These are phyloP conservation scores for Coniferiporia weirii DNA, from an alignment of 1,284 basidiomycete genomes.

Conservation along the genomic window DNA sequence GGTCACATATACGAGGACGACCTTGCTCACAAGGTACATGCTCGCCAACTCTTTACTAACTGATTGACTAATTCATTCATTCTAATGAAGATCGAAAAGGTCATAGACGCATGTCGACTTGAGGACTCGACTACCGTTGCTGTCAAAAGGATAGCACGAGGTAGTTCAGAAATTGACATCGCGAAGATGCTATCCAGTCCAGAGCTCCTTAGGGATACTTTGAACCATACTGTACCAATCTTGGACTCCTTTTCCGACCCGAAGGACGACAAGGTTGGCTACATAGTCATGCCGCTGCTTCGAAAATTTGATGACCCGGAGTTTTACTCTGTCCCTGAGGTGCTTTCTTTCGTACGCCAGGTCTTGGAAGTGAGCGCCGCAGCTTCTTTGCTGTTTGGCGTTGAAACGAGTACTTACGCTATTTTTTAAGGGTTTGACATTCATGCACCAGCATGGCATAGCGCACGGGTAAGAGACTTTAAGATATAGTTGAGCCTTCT, in stretches of 20 bases:
- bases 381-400: not conserved
- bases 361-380: conserved; percentile 30
- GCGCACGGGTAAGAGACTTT: conserved; percentile 31
- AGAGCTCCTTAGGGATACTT: conserved; percentile 20
- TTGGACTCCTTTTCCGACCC: conserved; percentile 25
- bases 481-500: not conserved
- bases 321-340: conserved; percentile 30
- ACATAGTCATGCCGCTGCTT: conserved; percentile 32
- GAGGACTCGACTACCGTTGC: too few relatives aligned
- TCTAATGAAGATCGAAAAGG: too few relatives aligned
- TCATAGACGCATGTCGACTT: too few relatives aligned
- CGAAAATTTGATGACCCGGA: conserved; percentile 25
- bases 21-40: conserved; percentile 23
- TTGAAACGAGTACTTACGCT: not conserved
- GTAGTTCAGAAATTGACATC: too few relatives aligned
- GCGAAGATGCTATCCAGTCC: conserved; percentile 5
- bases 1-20: conserved; percentile 21
- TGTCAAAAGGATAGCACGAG: too few relatives aligned
- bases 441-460: conserved; percentile 34
- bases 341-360: conserved; percentile 31
- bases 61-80: too few relatives aligned
- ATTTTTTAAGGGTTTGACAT: conserved; percentile 31
- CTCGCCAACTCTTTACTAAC: conserved; percentile 4
- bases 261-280: conserved; percentile 19
- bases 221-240: conserved; percentile 30